These are phyloP conservation scores for Pyropia yezoensis DNA, from an alignment of 23 red algal species.

Conservation along the genomic window DNA sequence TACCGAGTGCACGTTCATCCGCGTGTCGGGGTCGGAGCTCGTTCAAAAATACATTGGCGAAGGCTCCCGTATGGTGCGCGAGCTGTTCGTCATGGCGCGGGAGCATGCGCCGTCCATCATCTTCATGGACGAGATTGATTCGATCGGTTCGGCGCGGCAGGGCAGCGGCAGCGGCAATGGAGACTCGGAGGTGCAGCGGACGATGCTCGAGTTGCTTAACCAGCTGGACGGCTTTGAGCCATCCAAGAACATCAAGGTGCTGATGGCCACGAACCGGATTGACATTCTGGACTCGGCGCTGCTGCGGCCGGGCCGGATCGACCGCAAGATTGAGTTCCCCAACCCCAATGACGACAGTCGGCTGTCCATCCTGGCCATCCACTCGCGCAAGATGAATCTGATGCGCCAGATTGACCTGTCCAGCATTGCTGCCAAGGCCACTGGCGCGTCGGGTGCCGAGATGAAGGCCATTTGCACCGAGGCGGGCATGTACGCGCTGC, in stretches of 20 bases:
- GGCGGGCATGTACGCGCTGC: slow-evolving; percentile 94
- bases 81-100: slow-evolving; percentile 62
- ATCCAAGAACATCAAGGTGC: slow-evolving; percentile 54
- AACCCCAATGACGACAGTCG: slow-evolving; percentile 69
- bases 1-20: slow-evolving; percentile 69
- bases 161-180: slow-evolving; percentile 56
- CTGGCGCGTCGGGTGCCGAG: slow-evolving; percentile 79
- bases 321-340: slow-evolving; percentile 70
- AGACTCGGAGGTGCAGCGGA: slow-evolving; percentile 68
- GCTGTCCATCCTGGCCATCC: slow-evolving; percentile 75
- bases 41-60: slow-evolving; percentile 77
- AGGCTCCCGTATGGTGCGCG: slow-evolving; percentile 47
- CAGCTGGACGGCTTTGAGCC: slow-evolving; percentile 70
- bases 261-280: slow-evolving; percentile 71
- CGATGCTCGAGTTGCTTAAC: slow-evolving; percentile 67
- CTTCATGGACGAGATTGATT: slow-evolving; percentile 75
- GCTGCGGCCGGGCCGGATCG: slow-evolving; percentile 64
- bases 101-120: slow-evolving; percentile 73
- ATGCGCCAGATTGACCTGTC: slow-evolving; percentile 85
- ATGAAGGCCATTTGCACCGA: slow-evolving; percentile 91
- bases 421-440: slow-evolving; percentile 66
- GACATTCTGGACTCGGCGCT: slow-evolving; percentile 56
- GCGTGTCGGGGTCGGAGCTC: slow-evolving; percentile 49
- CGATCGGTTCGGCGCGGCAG: slow-evolving; percentile 53
- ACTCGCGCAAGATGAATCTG: slow-evolving; percentile 94